Conservation (phyloP, 768 basidiomycete species). For the Leccinum ochraceum region DNA sequence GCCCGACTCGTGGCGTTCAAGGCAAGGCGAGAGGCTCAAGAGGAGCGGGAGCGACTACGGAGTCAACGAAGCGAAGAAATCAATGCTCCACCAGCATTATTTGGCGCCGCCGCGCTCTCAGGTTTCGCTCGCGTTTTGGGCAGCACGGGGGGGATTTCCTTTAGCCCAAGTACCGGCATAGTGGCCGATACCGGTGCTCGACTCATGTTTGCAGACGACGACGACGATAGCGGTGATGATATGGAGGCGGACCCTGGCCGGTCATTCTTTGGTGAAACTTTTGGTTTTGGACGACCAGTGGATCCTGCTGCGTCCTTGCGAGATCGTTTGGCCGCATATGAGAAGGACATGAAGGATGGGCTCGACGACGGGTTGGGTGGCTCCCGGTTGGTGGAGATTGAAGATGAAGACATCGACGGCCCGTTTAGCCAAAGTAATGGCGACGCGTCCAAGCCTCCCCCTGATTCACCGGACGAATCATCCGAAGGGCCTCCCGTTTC, state of each 20-base stretch:
- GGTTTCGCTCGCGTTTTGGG: constrained; percentile 58
- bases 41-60: constrained; percentile 45
- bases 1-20: constrained; percentile 64
- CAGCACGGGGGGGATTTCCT: constrained; percentile 64
- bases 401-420: constrained; percentile 35
- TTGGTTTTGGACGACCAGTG: constrained; percentile 44
- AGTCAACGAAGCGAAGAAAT: constrained; percentile 38
- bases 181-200: constrained; percentile 45
- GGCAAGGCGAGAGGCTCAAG: constrained; percentile 58
- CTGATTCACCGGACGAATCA: constrained; percentile 29
- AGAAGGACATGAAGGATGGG: constrained; percentile 46
- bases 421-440: constrained; percentile 35
- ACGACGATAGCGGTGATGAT: constrained; percentile 60
- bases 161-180: constrained; percentile 55
- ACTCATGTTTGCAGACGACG: constrained; percentile 70
- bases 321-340: constrained; percentile 64
- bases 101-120: constrained; percentile 41
- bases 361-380: constrained; percentile 30
- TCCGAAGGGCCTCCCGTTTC: constrained; percentile 51
- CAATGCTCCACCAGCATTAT: constrained; percentile 25
- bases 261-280: constrained; percentile 52
- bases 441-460: constrained; percentile 34
- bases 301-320: constrained; percentile 60
- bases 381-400: constrained; percentile 32
- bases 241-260: constrained; percentile 33